Evolutionary conservation across 805 yeast genomes (phyloP).

Genomic region (Wickerhamiella domercqiae): DNA sequence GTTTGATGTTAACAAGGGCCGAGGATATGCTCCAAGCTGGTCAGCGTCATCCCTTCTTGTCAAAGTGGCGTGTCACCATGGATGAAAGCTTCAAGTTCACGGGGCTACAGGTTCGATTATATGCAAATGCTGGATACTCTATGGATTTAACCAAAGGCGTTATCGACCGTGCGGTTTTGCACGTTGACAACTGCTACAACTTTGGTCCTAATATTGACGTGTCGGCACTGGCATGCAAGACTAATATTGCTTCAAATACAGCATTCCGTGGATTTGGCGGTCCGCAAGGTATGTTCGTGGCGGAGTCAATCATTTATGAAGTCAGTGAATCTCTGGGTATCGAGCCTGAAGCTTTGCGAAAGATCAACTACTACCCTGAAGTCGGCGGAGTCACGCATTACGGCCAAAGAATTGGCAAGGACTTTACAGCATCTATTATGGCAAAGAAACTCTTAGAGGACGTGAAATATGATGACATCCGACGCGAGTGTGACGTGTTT

Average conservation of each 20-base stretch:
- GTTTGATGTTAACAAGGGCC: constrained; percentile 28
- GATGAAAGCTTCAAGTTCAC: constrained; percentile 30
- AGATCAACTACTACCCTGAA: constrained; percentile 25
- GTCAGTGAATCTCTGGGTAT: constrained; percentile 28
- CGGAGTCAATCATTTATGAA: constrained; percentile 28
- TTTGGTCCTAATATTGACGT: constrained; percentile 28
- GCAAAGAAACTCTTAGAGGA: constrained; percentile 26
- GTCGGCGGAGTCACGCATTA: constrained; percentile 25
- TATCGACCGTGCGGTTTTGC: constrained; percentile 33
- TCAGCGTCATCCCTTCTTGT: constrained; percentile 33
- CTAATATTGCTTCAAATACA: constrained; percentile 34
- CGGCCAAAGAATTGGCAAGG: constrained; percentile 29
- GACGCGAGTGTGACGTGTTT: constrained; percentile 28
- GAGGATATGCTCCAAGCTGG: constrained; percentile 35
- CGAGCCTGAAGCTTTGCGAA: constrained; percentile 28
- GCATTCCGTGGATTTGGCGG: constrained; percentile 38
- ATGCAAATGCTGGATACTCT: constrained; percentile 36
- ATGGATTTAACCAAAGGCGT: constrained; percentile 36
- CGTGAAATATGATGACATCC: constrained; percentile 24
- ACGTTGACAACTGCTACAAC: constrained; percentile 30
- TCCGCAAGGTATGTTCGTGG: constrained; percentile 34
- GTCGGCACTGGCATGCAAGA: constrained; percentile 28
- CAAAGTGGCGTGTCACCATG: constrained; percentile 30
- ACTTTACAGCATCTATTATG: constrained; percentile 27
- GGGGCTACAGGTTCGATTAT: constrained; percentile 27